Evolutionary conservation across 2,329 filamentous ascomycete genomes (phyloP).

Genomic region (Lecanoromycetidae sp.): DNA sequence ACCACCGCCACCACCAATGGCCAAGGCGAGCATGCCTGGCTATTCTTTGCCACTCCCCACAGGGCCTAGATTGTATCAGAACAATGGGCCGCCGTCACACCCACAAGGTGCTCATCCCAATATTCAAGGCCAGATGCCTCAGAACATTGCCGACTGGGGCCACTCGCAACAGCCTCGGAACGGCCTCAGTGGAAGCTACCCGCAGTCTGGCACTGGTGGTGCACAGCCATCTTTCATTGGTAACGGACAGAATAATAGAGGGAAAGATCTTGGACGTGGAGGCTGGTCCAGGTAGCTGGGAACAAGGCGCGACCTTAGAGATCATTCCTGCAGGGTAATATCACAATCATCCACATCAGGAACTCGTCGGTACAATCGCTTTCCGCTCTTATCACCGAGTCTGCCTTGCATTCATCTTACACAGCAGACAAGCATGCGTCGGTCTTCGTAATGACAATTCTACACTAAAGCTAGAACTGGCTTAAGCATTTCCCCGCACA

Average conservation of each 20-base stretch:
- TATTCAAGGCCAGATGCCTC: constrained; percentile 2
- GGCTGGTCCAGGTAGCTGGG: constrained; percentile 3
- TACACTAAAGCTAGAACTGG: too few species aligned
- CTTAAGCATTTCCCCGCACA: too few species aligned
- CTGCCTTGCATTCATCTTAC: too few species aligned
- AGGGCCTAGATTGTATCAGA: neutral
- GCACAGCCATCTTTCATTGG: neutral
- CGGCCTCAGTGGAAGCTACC: too few species aligned
- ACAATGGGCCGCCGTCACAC: neutral
- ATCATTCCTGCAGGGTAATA: neutral
- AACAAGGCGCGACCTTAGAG: too few species aligned
- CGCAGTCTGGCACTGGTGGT: neutral
- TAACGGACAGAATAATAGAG: neutral
- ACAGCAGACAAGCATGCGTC: too few species aligned
- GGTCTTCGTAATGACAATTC: too few species aligned
- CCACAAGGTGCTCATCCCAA: neutral
- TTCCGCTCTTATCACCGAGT: too few species aligned
- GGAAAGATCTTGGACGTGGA: constrained; percentile 4
- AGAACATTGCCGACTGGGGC: neutral
- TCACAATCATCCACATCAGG: neutral
- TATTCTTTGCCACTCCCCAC: neutral
- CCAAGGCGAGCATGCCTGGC: neutral
- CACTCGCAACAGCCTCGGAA: constrained; percentile 3
- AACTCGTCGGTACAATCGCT: too few species aligned
- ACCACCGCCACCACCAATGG: constrained; percentile 12